Evolutionary conservation across 2,329 filamentous ascomycete genomes (phyloP), one percentile per base, ranked within the genome.

Genomic region (Colletotrichum camelliae): DNA sequence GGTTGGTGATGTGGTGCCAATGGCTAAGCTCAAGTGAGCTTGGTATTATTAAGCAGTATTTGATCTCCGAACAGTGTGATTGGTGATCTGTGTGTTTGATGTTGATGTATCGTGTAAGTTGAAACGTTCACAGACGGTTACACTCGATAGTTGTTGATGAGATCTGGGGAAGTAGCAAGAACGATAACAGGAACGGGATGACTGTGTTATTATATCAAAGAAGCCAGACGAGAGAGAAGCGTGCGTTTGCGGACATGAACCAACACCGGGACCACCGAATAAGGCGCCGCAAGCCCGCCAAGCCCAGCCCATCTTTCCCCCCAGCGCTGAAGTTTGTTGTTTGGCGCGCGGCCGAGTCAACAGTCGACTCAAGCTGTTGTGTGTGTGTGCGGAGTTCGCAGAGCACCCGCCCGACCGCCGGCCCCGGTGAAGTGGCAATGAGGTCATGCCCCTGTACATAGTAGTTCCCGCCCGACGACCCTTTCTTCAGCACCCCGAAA

Each of bases 351-450:
- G 70, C 70, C 27, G 64, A 33, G 43, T 62, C 29, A 58, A 27
- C 16, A 33, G 10, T 52, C 43, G 43, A 21, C 43, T 52, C 43
- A 21, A 52, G n/a, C 43, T 13, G n/a, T 52, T 10, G 4, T 21
- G 43, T 21, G 43, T 33, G 31, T 73, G 18, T 24, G 62, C 73
- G 57, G 73, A 73, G 73, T 75, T 75, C 15, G 73, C 57, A 43
- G 64, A 68, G 55, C 64, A 35, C 43, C 70, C 69, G 58, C 70
- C 43, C 73, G 69, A 70, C 69, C 73, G 73, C 69, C 73, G 73
- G 64, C 33, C 39, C 43, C 43, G 43, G 43, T 52, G n/a, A 52
- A 35, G 31, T 64, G 73, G 62, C 69, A 10, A 68, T 73, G 70
- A 75, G 70, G 70, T 73, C 64, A 73, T 39, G 27, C 43, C 57